phyloP scores from a whole-genome alignment of 139 green algal genomes.

The Micromonas commoda region DNA sequence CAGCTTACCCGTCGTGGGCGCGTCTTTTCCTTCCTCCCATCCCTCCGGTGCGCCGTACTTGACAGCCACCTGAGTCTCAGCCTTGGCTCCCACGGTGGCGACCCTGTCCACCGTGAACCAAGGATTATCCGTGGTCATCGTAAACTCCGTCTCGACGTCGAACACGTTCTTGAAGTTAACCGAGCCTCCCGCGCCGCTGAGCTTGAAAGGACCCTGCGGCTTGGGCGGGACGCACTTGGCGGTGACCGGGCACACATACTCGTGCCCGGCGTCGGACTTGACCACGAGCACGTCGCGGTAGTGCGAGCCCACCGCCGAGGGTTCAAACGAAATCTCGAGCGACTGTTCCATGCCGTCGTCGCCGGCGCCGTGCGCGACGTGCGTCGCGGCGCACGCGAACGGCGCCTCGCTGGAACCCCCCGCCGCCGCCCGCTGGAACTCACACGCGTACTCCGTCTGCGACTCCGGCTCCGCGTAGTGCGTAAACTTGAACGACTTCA shows the following conservation, averaged over 20 bases:
- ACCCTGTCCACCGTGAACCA: slow-evolving; percentile 52
- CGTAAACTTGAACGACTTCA: slow-evolving; percentile 60
- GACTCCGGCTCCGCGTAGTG: no score
- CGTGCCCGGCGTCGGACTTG: slow-evolving; percentile 39
- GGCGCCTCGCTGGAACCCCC: not conserved
- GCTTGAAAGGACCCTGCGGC: slow-evolving; percentile 57
- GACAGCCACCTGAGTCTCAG: slow-evolving; percentile 50
- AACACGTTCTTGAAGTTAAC: slow-evolving; percentile 65
- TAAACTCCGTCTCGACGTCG: slow-evolving; percentile 52
- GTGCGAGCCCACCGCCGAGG: slow-evolving; percentile 52
- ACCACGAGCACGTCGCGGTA: slow-evolving; percentile 57
- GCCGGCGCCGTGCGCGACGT: slow-evolving; percentile 34
- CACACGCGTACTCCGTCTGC: no score
- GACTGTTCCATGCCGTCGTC: slow-evolving; percentile 49
- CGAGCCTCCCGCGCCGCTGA: slow-evolving; percentile 19
- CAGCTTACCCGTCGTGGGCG: slow-evolving; percentile 55
- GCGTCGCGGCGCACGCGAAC: slow-evolving; percentile 41
- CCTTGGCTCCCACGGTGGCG: slow-evolving; percentile 61
- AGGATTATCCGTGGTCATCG: slow-evolving; percentile 64
- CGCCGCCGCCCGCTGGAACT: no score
- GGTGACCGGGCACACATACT: slow-evolving; percentile 60
- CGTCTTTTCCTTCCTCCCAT: slow-evolving; percentile 25
- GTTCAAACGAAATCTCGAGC: slow-evolving; percentile 66
- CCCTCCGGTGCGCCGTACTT: slow-evolving; percentile 47
- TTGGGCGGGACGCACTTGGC: slow-evolving; percentile 62